A percentile compares a stretch with the other conserved stretches of the same genome.
These are phyloP conservation scores for Calonectria montana DNA, from an alignment of 2,329 filamentous ascomycete genomes.

Conservation along the genomic window DNA sequence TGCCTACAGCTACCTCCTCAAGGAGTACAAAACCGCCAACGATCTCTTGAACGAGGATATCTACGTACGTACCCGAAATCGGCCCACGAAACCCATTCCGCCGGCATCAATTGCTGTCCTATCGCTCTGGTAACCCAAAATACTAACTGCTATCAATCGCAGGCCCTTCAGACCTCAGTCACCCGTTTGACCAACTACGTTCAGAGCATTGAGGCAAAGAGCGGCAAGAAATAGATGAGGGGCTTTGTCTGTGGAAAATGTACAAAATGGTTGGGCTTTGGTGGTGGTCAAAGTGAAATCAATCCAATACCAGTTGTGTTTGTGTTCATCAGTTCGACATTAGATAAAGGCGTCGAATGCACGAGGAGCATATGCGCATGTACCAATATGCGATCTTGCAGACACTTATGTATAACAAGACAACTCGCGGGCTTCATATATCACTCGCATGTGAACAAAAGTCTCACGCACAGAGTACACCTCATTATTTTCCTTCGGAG, in stretches of 20 bases:
- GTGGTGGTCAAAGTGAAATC: constrained; percentile 24
- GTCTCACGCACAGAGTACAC: not conserved
- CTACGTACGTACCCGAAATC: constrained; percentile 74
- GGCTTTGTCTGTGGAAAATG: constrained; percentile 25
- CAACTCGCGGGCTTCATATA: not conserved
- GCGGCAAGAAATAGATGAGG: constrained; percentile 76
- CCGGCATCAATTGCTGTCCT: not conserved
- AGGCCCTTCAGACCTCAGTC: constrained; percentile 90
- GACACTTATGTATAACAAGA: constrained; percentile 26
- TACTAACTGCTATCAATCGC: constrained; percentile 11
- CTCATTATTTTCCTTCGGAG: not conserved
- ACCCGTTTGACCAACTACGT: constrained; percentile 89
- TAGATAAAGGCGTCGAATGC: constrained; percentile 11
- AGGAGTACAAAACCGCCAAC: constrained; percentile 94
- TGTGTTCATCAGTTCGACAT: constrained; percentile 14
- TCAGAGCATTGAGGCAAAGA: constrained; percentile 82
- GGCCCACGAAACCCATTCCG: not conserved
- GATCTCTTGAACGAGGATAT: constrained; percentile 95
- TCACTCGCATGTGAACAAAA: not conserved
- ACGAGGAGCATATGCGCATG: constrained; percentile 21
- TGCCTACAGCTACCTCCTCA: constrained; percentile 92
- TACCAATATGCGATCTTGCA: constrained; percentile 20
- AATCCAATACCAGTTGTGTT: constrained; percentile 15
- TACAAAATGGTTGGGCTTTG: constrained; percentile 32
- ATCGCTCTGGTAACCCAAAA: not conserved